Conservation (phyloP, 139 green algal genomes). For the Chlamydomonas sphaeroides region DNA sequence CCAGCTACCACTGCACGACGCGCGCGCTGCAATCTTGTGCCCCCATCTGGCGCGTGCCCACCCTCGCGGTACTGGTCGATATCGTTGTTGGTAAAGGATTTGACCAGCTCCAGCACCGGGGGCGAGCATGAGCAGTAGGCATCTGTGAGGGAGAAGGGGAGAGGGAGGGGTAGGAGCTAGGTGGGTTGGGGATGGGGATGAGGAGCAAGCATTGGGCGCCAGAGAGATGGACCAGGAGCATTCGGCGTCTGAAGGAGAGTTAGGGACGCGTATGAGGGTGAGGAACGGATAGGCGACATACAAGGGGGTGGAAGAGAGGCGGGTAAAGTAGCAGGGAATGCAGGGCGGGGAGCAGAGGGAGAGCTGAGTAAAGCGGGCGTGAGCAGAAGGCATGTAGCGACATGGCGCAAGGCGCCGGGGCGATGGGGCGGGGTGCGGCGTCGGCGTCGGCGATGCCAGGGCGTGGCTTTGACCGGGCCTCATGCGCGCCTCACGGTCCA, state of each 20-base stretch:
- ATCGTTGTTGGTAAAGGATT: constrained; percentile 46
- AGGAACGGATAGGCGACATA: no score
- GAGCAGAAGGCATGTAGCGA: no score
- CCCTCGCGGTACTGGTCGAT: constrained; percentile 2
- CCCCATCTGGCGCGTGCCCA: neutral
- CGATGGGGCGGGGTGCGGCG: no score
- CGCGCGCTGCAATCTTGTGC: neutral
- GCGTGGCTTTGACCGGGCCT: no score
- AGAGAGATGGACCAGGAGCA: neutral
- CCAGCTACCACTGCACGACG: neutral
- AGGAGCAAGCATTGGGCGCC: neutral
- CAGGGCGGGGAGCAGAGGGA: no score
- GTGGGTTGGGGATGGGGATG: neutral
- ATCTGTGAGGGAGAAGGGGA: neutral
- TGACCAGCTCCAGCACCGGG: constrained; percentile 37
- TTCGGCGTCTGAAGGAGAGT: neutral
- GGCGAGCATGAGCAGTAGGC: constrained; percentile 34
- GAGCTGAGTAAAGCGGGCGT: no score
- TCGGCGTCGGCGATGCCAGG: no score
- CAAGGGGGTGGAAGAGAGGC: no score
- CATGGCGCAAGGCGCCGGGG: no score
- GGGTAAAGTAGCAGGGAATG: no score
- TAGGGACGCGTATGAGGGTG: no score
- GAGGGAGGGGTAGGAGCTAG: neutral
- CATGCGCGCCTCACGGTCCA: no score